phyloP scores from a whole-genome alignment of 306 rosid species.

The barrel medic (Medicago truncatula) region MtrunA17r5.0-ANR NC_053045.1:35257001-35257500 shows the following conservation, averaged over 20 bases:
- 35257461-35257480: slow-evolving; percentile 11
- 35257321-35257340: slow-evolving; percentile 91
- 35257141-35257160: slow-evolving; percentile 92
- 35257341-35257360: slow-evolving; percentile 97
- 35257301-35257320: slow-evolving; percentile 99
- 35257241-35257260: slow-evolving; percentile 3
- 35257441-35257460: slow-evolving; percentile 25
- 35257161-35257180: slow-evolving; percentile 83
- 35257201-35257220: slow-evolving; percentile 30
- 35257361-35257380: slow-evolving; percentile 96
- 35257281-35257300: slow-evolving; percentile 98
- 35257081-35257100: slow-evolving; percentile 24
- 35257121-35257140: slow-evolving; percentile 99
- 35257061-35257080: slow-evolving; percentile 31
- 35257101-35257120: slow-evolving; percentile 40
- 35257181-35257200: slow-evolving; percentile 83
- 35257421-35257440: slow-evolving; percentile 41
- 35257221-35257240: slow-evolving; percentile 18
- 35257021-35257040: slow-evolving; percentile 96
- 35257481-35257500: slow-evolving; percentile 12
- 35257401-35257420: slow-evolving; percentile 79
- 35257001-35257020: slow-evolving; percentile 96
- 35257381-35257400: slow-evolving; percentile 96
- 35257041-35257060: slow-evolving; percentile 54
- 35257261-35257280: slow-evolving; percentile 43